Base-by-base conservation (phyloP, 805 yeast genomes). In the Diddensiella santjacobensis region DNA sequence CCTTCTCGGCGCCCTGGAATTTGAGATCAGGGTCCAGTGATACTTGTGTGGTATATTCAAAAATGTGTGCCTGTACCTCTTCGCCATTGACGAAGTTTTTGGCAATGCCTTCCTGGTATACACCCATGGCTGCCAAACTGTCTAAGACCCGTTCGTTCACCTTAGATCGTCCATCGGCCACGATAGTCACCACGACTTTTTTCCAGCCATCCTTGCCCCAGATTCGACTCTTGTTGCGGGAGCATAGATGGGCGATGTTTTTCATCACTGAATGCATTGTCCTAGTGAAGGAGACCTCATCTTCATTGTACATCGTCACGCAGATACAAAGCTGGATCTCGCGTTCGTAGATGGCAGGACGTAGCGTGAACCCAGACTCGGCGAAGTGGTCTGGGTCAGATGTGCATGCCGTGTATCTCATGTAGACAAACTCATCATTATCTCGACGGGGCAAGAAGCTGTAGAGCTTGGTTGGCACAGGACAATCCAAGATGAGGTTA, bases 171-270 rank as follows among this genome's bases (percentile, higher is more conserved):
- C 99, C 99, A 70, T 93, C 99, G 42, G 96, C 81, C 19, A 93
- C 86, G 58, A 93, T 83, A 48, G 87, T 73, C 11, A 93, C 96
- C 46, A 91, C 96, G 18, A 93, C 83, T 67, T 91, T 93, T 63
- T 93, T 89, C 99, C 99, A 93, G 22, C 96, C 85, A 51, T 90
- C 95, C 56, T 83, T 81, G 3, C 99, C 98, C 99, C 99, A 93
- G 15, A 86, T 84, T 44, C 84, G 73, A 35, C 96, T 85, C 64
- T 81, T 84, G 47, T 77, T 75, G 65, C 99, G 80, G 13, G 84
- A 79, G 63, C 96, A 80, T 45, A 93, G 72, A 61, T 89, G 93
- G 1, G 96, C 87, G 50, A 93, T 79, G 66, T 95, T 93, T 59
- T 81, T 85, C 87, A 91, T 87, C 13, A 93, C 91, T 0, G 96